Base-by-base conservation (phyloP, 2,329 filamentous ascomycete species). In the Cytospora piceae region DNA sequence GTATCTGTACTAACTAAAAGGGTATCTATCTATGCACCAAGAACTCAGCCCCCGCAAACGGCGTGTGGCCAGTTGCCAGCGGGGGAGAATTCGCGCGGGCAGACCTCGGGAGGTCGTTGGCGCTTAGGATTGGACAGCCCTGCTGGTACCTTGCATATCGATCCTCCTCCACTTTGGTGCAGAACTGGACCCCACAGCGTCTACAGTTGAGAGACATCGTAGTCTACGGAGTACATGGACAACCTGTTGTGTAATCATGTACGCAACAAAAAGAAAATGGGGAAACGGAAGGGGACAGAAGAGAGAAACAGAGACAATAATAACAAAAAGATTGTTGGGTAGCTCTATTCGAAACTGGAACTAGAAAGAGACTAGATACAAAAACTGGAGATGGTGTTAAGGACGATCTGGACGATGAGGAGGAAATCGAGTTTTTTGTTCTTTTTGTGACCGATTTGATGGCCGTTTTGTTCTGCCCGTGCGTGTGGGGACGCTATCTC, bases 61-160 rank as follows among this genome's bases (percentile, higher is more conserved):
- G n/a, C n/a, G 46, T 14, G n/a, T 49, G n/a, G 22, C 24, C 11
- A 4, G 9, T 24, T 49, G 20, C n/a, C 46, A 24, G 46, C 46
- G 46, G 46, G 46, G 46, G 17, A 37, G 46, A 49, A 49, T 24
- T 49, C 46, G 46, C 46, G 46, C 46, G 46, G 46, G 9, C 46
- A 49, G 46, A 49, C 46, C n/a, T 49, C 46, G 46, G 46, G n/a
- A 49, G 46, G 46, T 49, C 46, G 24, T 22, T 49, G 46, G 3
- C 46, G 7, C 46, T 49, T 49, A n/a, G 46, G 46, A 49, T 49
- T 49, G 46, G 46, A 49, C 46, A 49, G 46, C 46, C 46, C 46
- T 49, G 46, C 46, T 49, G 9, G 46, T 49, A 49, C 46, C 46
- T 49, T 49, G 46, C 46, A 49, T 49, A 49, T 49, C 46, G 22